phyloP scores from a whole-genome alignment of 441 rosid genomes.

The Corymbia citriodora region DNA sequence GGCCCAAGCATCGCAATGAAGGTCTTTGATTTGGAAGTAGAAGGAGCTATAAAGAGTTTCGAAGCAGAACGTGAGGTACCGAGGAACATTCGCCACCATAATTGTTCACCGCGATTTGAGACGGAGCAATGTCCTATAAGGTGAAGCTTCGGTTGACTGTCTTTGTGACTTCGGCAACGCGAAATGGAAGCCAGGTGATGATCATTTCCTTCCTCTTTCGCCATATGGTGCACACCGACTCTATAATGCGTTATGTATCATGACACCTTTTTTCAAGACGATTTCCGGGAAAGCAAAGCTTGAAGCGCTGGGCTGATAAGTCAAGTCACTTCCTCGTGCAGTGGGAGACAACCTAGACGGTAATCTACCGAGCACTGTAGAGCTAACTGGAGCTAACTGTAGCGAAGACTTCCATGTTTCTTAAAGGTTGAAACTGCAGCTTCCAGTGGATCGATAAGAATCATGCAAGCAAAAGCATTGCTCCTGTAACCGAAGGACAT shows the following conservation, averaged over 20 bases:
- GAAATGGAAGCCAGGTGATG: neutral
- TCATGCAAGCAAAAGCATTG: neutral
- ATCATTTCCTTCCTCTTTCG: neutral
- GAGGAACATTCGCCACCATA: slow-evolving; percentile 8
- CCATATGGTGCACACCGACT: neutral
- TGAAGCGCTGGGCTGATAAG: neutral
- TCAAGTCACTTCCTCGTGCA: neutral
- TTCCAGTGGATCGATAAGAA: neutral
- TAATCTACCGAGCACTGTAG: neutral
- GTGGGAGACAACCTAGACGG: neutral
- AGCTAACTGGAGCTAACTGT: neutral
- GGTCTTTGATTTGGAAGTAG: neutral
- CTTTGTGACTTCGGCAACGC: neutral
- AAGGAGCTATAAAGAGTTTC: neutral
- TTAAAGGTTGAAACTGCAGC: neutral
- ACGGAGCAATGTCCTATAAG: neutral
- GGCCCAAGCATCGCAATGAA: neutral
- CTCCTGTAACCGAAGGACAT: too few relatives aligned
- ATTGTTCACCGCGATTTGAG: neutral
- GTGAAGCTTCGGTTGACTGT: neutral
- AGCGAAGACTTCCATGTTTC: neutral
- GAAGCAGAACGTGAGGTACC: neutral
- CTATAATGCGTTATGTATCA: neutral
- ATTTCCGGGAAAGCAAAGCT: slow-evolving; percentile 4
- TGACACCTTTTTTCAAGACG: neutral